Evolutionary conservation across 2,329 filamentous ascomycete species (phyloP), one percentile per base, ranked within the genome.

Genomic region (Zymoseptoria ardabiliae): DNA sequence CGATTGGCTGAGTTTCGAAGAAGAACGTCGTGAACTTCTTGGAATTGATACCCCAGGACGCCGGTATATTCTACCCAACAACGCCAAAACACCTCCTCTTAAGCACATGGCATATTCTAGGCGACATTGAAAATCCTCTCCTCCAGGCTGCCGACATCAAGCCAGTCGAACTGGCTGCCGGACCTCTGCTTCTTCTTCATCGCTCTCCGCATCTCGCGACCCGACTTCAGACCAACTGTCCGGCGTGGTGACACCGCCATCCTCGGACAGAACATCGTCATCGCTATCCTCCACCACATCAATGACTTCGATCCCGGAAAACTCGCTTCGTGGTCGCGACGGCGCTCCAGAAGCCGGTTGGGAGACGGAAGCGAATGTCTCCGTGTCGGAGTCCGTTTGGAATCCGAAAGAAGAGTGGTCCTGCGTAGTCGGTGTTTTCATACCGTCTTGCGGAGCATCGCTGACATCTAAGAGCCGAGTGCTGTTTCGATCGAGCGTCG

Each of bases 201-300:
- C 71, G 51, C 69, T 72, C 35, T 73, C 71, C 13, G 63, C 70
- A 60, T 72, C 72, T 17, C 70, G 60, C 56, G 69, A 71, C 1
- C 71, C 72, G n/a, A 74, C 68, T 50, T 74, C 72, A 1, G 69
- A 72, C 73, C 73, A 74, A 57, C 69, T 72, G 50, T 71, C 68
- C 1, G 73, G 73, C 17, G 73, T 74, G 21, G 62, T 61, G 50
- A 74, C 65, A 22, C 72, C 72, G n/a, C 68, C 67, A 48, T 71
- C 71, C 52, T 71, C 70, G 11, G 70, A 71, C 9, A 73, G 62
- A 61, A 73, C 67, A 53, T 72, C 71, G 7, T 70, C 65, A 56
- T 73, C 72, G 50, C 68, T 72, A 41, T 73, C 70, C 6, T 71
- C 70, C 4, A 63, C 58, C 1, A 72, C 55, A 62, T 71, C 71